Base-by-base conservation (phyloP, 2,329 filamentous ascomycete genomes). In the Metarhizium anisopliae region DNA sequence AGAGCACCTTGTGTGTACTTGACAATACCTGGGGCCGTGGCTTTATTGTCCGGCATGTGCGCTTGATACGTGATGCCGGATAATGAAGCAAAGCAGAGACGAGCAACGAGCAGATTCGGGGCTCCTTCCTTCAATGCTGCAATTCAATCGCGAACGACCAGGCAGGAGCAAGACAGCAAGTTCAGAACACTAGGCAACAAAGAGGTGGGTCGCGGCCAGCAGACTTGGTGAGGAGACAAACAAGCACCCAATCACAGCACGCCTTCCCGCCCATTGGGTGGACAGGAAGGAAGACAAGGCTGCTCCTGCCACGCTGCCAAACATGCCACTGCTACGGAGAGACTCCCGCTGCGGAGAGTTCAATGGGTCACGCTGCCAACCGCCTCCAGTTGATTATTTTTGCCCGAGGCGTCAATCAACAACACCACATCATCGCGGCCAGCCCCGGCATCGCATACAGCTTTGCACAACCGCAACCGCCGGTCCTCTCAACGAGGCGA, bases 401-500 rank as follows among this genome's bases (percentile, higher is more conserved):
- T 59, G 60, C 60, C 59, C 61, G 55, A 60, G 59, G 56, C 60
- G 55, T 55, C 59, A 57, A 36, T 42, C 50, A 32, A 47, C 56
- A 55, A 36, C 49, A 52, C 29, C 53, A 49, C 51, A 11, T 29
- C 50, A 51, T 51, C 50, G 36, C 53, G 53, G 7, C 45, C 36
- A 18, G 18, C 55, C 36, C 36, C 45, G 54, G 42, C 54, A 52
- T 52, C 50, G 54, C 54, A 20, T 35, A 42, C 50, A 52, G 49
- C 40, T 50, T 50, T 49, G 18, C 47, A 42, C 47, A 4, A 25
- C 25, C 32, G 10, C 32, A 45, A 47, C 53, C n/a, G 30, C 38
- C 54, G 50, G 51, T 40, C 56, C 57, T 51, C 52, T 43, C 42
- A 38, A 51, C 54, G 63, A 70, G 78, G 75, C 77, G 78, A 79